Evolutionary conservation across 2,329 filamentous ascomycete genomes (phyloP), one percentile per base, ranked within the genome.

Genomic region (Penicillium sp.): DNA sequence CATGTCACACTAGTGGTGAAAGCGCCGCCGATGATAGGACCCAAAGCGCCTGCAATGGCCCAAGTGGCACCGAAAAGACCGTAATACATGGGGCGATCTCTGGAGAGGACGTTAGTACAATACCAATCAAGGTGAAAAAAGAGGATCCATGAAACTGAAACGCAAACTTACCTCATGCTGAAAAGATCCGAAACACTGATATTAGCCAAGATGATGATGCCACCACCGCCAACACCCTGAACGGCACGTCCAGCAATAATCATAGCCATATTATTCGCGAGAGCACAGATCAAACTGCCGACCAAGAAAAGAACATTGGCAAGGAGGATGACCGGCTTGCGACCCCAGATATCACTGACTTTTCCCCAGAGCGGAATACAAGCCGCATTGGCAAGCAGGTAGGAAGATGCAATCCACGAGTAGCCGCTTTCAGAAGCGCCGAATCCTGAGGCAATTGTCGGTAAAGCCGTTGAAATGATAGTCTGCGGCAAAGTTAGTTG

Each of bases 181-280:
- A 88, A 88, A 24, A 88, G 66, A 70, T 88, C 86, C 5, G 80
- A 81, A 51, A 89, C 86, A 59, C 77, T 77, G 51, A 88, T 87
- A 64, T 87, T 86, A 52, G 84, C 82, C 43, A 88, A 69, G n/a
- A 83, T 81, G 33, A 87, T 79, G 48, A 88, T 72, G 3, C 86
- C 86, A 51, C 86, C 86, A 31, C 83, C 84, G 9, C 84, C 86
- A 36, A 83, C 76, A 62, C 86, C 86, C 66, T 89, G 86, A 31
- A 88, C 75, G 0, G 82, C 82, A 65, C 86, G 75, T 18, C 83
- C 84, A 3, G 79, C 79, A 51, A 89, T 81, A 31, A 88, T 76
- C 82, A 88, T 87, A 24, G 80, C 75, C 61, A 88, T 83, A 58
- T 78, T 84, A 51, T 78, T 77, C 7, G 83, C 76, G 23, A 86